Conservation (phyloP, 768 basidiomycete species). For the Lactarius indigo region DNA sequence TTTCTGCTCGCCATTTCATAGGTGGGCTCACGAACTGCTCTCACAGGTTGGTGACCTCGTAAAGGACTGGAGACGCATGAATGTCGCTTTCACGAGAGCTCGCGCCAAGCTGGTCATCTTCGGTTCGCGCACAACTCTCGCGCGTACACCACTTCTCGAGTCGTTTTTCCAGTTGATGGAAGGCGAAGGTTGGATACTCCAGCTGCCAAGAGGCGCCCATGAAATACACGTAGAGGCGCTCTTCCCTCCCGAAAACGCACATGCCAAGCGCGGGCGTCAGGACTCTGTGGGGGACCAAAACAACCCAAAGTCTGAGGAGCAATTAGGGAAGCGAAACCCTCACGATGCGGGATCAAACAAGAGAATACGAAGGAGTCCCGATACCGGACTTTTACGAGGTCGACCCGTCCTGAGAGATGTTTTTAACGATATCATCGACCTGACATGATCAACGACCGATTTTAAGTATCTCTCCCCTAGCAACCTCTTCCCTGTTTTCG, state of each 20-base stretch:
- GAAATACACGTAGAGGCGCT: constrained; percentile 39
- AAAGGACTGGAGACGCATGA: constrained; percentile 94
- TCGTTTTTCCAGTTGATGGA: constrained; percentile 82
- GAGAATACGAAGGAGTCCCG: constrained; percentile 36
- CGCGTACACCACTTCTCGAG: constrained; percentile 53
- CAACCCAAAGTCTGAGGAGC: constrained; percentile 32
- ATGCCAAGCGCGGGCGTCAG: neutral
- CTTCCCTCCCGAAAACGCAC: constrained; percentile 25
- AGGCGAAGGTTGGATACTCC: constrained; percentile 63
- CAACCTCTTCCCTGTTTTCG: neutral
- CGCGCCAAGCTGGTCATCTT: constrained; percentile 87
- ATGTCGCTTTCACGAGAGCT: constrained; percentile 94
- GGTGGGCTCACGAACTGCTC: neutral
- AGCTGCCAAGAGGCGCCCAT: constrained; percentile 54
- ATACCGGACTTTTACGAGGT: constrained; percentile 48
- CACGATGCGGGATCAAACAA: constrained; percentile 29
- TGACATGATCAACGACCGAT: neutral
- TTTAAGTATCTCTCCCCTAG: neutral
- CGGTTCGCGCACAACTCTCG: constrained; percentile 79
- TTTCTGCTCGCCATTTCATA: neutral
- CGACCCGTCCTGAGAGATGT: constrained; percentile 62
- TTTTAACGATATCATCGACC: constrained; percentile 39
- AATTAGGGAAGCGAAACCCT: constrained; percentile 33
- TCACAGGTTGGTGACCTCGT: constrained; percentile 84
- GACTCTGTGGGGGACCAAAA: constrained; percentile 20